These are phyloP conservation scores for Rhynchosporium secalis DNA, from an alignment of 2,329 filamentous ascomycete species.

Conservation along the genomic window DNA sequence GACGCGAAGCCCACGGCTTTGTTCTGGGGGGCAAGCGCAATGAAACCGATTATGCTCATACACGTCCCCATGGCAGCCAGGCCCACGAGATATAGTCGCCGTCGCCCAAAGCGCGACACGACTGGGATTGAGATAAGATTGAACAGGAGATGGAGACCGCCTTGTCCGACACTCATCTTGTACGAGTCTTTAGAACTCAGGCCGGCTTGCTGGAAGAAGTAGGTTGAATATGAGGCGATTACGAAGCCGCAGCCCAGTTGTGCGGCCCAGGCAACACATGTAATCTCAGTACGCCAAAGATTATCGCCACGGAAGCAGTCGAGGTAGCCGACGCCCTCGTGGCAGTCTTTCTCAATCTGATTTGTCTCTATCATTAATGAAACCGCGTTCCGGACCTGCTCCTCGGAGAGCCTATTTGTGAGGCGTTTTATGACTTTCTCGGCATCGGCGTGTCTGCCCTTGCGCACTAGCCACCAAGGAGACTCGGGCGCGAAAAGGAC, in stretches of 20 bases:
- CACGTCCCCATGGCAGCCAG: constrained; percentile 45
- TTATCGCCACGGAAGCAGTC: constrained; percentile 48
- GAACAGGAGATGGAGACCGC: constrained; percentile 48
- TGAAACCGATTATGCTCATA: constrained; percentile 48
- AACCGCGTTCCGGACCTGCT: constrained; percentile 44
- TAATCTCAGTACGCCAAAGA: constrained; percentile 52
- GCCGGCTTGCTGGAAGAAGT: constrained; percentile 57
- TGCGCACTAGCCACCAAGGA: constrained; percentile 50
- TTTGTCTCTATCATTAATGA: constrained; percentile 56
- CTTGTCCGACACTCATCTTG: constrained; percentile 43
- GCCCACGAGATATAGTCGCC: constrained; percentile 48
- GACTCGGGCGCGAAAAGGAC: constrained; percentile 48
- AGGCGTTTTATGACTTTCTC: constrained; percentile 33
- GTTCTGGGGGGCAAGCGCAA: constrained; percentile 46
- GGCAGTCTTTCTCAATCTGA: constrained; percentile 48
- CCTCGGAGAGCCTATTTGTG: constrained; percentile 40
- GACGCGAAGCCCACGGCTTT: constrained; percentile 42
- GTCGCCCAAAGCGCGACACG: constrained; percentile 48
- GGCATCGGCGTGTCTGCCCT: constrained; percentile 45
- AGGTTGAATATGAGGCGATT: constrained; percentile 62
- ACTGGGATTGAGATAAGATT: constrained; percentile 52
- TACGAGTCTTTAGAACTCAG: constrained; percentile 50
- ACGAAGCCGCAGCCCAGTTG: constrained; percentile 62
- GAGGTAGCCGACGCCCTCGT: constrained; percentile 45
- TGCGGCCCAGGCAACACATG: constrained; percentile 53